Base-by-base conservation (phyloP, 306 rosid species). In the Trichosanthes cucumerina region DNA sequence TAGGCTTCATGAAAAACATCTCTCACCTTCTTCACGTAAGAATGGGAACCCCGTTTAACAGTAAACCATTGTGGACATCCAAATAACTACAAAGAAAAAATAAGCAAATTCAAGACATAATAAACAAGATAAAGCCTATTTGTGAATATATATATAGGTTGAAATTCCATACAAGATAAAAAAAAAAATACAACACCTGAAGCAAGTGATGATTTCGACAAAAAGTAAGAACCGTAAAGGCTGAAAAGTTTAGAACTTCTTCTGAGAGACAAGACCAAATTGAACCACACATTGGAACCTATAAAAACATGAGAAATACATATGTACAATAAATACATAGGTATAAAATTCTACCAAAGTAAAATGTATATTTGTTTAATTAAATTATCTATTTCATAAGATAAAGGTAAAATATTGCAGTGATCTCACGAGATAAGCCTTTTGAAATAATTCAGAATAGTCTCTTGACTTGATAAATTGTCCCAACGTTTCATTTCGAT, bases 1-100 rank as follows among this genome's bases (percentile, higher is more conserved):
- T n/a, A n/a, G n/a, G n/a, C n/a, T n/a, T n/a, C n/a, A n/a, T n/a
- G n/a, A n/a, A n/a, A n/a, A n/a, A n/a, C n/a, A n/a, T n/a, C n/a
- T n/a, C n/a, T n/a, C n/a, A 65, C 93, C 91, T 88, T 90, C 69
- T 81, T 85, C 64, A 95, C 91, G 60, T 95, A 92, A 43, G 79
- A 84, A 19, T 87, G 93, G 0, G 98, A 95, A 44, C 96, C 90
- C 81, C 90, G 78, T 84, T 80, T 85, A 41, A 92, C 89, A 19
- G 98, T 95, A 21, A 92, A 89, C 98, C 98, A 95, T 50, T 95
- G 96, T 58, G 98, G 98, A 66, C 96, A 92, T 49, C 90, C 93
- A 82, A 92, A 87, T 82, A 95, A 84, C 98, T 95, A 84, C 50
- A 82, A 9, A 49, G n/a, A 49, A 23, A 23, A 50, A 31, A 65